Percentiles rank a stretch among this genome's conserved stretches.
phyloP scores from a whole-genome alignment of 2,329 filamentous ascomycete species.

The Akanthomyces uredinophilus region DNA sequence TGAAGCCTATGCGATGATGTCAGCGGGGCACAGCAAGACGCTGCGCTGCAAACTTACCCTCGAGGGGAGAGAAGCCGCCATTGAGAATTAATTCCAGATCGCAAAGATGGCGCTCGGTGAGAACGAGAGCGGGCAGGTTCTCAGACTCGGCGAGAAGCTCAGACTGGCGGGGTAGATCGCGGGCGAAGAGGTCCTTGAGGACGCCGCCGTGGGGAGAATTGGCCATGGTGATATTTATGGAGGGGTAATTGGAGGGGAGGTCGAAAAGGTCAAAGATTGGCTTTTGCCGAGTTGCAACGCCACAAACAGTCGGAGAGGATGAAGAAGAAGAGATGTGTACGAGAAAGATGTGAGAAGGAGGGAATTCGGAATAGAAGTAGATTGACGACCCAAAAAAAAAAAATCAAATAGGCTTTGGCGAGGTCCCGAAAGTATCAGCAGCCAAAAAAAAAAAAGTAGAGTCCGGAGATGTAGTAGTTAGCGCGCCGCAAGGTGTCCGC shows the following conservation, averaged over 20 bases:
- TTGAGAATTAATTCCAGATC: conserved; percentile 97
- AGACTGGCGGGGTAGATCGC: conserved; percentile 77
- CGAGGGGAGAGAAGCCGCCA: conserved; percentile 94
- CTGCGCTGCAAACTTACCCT: conserved; percentile 58
- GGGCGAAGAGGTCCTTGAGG: conserved; percentile 95
- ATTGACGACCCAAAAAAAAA: conserved; percentile 8
- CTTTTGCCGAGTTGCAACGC: background rate
- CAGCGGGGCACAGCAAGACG: conserved; percentile 1
- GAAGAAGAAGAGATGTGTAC: conserved; percentile 12
- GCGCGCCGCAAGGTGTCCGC: conserved; percentile 1
- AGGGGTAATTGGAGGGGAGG: conserved; percentile 6
- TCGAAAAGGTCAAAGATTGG: background rate
- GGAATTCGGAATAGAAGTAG: background rate
- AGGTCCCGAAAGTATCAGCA: conserved; percentile 12
- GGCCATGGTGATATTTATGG: conserved; percentile 46
- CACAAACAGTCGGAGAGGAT: background rate
- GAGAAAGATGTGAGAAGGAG: background rate
- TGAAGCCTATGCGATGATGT: conserved; percentile 62
- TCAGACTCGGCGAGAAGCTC: conserved; percentile 82
- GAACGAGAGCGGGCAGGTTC: conserved; percentile 73
- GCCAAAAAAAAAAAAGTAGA: conserved; percentile 14
- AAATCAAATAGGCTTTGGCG: conserved; percentile 10
- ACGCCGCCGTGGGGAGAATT: conserved; percentile 80
- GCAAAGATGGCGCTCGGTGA: conserved; percentile 92
- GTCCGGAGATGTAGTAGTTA: conserved; percentile 12